Evolutionary conservation across 805 yeast species (phyloP), one percentile per base, ranked within the genome.

Genomic region (Ogataea pilisensis): DNA sequence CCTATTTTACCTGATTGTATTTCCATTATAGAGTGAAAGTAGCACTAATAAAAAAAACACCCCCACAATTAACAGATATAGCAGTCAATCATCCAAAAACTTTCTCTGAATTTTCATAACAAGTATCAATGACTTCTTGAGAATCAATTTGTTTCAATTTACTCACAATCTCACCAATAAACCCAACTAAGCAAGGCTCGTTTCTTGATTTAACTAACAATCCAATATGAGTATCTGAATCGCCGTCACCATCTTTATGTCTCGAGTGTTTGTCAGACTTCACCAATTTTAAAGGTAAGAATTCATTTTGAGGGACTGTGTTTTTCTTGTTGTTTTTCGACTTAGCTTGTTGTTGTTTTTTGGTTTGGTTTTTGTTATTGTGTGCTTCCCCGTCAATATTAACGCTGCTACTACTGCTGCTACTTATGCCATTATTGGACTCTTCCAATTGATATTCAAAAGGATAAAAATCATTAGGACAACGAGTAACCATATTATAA

Each of bases 161-260:
- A 2, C 85, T 72, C 30, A 85, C 66, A 2, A 80, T 79, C 43
- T 75, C 77, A 1, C 95, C 97, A 0, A 89, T 89, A 42, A 79
- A 77, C 3, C 88, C 87, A 39, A 93, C 78, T 33, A 78, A 73
- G 37, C 95, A 89, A 0, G 99, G 99, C 61, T 93, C 99, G 60
- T 93, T 89, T 55, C 99, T 72, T 0, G 91, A 82, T 48, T 84
- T 84, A 32, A 93, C 75, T 69, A 87, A 49, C 3, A 14, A 16
- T 14, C 19, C 31, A 29, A 29, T 29, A 29, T 29, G 31, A 6
- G 31, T n/a, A 29, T 29, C 19, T 16, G 16, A 16, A 5, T 29
- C 30, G 22, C 12, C 41, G 14, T 31, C 22, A 31, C 19, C 16
- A 30, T n/a, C 20, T 24, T 9, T 20, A 24, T 16, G 31, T 13